phyloP scores from a whole-genome alignment of 2,329 filamentous ascomycete genomes.

The Ceratocystis papillata region DNA sequence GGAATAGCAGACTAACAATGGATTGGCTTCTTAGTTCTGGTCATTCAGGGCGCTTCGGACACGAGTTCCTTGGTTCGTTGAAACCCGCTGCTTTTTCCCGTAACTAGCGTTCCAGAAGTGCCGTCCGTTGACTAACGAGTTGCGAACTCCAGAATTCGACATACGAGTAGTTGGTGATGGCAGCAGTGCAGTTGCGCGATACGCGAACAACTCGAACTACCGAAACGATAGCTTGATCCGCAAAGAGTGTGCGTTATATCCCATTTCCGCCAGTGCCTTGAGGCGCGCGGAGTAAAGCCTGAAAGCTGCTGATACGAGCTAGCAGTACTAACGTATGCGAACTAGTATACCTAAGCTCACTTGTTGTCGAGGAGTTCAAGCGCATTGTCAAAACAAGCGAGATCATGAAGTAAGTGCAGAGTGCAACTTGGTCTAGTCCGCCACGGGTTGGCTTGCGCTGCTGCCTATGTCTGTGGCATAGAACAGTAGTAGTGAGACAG shows the following conservation, averaged over 20 bases:
- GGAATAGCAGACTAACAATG: not conserved
- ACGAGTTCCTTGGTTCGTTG: constrained; percentile 81
- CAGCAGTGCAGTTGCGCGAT: constrained; percentile 82
- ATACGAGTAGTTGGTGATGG: constrained; percentile 88
- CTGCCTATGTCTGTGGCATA: not conserved
- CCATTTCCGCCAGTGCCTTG: no score
- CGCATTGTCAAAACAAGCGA: constrained; percentile 95
- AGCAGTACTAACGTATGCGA: not conserved
- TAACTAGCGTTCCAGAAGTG: constrained; percentile 14
- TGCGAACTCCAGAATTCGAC: constrained; percentile 65
- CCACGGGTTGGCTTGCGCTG: not conserved
- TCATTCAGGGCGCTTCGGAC: constrained; percentile 92
- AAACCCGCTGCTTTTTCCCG: not conserved
- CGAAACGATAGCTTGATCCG: constrained; percentile 96
- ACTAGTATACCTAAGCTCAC: constrained; percentile 86
- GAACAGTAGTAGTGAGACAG: no score
- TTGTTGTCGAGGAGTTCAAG: constrained; percentile 88
- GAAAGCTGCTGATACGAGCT: not conserved
- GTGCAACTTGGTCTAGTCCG: not conserved
- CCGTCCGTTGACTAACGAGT: not conserved
- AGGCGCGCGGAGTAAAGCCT: not conserved
- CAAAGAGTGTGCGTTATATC: constrained; percentile 75
- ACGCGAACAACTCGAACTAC: constrained; percentile 99
- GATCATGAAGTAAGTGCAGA: constrained; percentile 71
- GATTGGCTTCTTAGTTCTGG: constrained; percentile 57